Percentiles rank a stretch among this genome's conserved stretches.
Evolutionary conservation across 1,139 yeast genomes (phyloP).

Genomic region (Pichia sp.): DNA sequence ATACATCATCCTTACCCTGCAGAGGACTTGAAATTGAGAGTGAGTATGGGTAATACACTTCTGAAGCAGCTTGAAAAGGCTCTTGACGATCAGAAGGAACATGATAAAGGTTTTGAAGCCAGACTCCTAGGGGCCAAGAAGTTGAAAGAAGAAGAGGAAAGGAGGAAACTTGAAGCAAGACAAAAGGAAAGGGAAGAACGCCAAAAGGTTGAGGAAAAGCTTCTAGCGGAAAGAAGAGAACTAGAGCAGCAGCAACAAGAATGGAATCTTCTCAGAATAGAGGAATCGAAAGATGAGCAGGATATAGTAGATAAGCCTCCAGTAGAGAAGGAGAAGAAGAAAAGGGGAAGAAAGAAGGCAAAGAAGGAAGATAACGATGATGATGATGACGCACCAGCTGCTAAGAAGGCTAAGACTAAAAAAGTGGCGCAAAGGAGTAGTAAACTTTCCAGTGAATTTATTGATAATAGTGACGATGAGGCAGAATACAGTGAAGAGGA

Average conservation of each 20-base stretch:
- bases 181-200: conserved; percentile 41
- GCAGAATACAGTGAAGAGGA: conserved; percentile 24
- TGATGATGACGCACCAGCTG: conserved; percentile 9
- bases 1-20: conserved; percentile 69
- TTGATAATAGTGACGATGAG: conserved; percentile 37
- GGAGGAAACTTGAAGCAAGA: conserved; percentile 38
- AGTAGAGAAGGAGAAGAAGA: conserved; percentile 26
- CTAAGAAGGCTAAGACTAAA: conserved; percentile 17
- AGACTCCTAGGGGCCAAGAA: conserved; percentile 73
- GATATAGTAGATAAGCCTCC: conserved; percentile 29
- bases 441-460: conserved; percentile 28
- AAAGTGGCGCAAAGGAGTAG: conserved; percentile 22
- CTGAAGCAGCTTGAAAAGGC: conserved; percentile 66
- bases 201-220: conserved; percentile 44
- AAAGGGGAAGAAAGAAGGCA: conserved; percentile 25
- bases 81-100: conserved; percentile 67
- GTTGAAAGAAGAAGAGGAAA: conserved; percentile 56
- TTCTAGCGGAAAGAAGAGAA: conserved; percentile 63
- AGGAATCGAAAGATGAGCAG: conserved; percentile 34
- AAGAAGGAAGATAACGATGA: conserved; percentile 20
- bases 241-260: conserved; percentile 79
- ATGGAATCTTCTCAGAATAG: conserved; percentile 64
- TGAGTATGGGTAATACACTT: conserved; percentile 78
- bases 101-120: conserved; percentile 52
- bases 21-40: conserved; percentile 78